A percentile compares a stretch with the other conserved stretches of the same genome.
phyloP scores from a whole-genome alignment of 2,329 filamentous ascomycete species.

The Xylariaceae sp. region DNA sequence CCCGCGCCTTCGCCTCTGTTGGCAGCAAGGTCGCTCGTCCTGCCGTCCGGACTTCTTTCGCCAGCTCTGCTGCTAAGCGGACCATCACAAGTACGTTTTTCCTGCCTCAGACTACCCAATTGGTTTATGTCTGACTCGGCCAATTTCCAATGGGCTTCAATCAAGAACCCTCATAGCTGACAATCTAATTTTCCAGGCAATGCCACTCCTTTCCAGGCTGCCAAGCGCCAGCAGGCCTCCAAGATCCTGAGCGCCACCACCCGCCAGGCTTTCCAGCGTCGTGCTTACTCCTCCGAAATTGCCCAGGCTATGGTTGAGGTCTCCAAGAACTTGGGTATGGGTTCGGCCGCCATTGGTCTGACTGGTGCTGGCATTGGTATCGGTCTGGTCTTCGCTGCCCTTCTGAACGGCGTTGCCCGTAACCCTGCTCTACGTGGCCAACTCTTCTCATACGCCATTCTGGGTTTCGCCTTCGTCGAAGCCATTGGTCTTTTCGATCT shows the following conservation, averaged over 20 bases:
- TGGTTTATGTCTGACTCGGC: conserved; percentile 4
- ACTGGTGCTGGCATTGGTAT: conserved; percentile 94
- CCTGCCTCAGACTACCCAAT: conserved; percentile 25
- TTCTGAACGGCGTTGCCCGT: conserved; percentile 87
- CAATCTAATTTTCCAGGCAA: conserved; percentile 44
- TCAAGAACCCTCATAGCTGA: conserved; percentile 17
- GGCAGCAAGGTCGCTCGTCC: conserved; percentile 79
- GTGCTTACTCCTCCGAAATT: conserved; percentile 87
- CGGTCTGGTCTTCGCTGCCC: conserved; percentile 90
- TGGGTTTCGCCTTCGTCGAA: conserved; percentile 94
- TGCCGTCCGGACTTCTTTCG: conserved; percentile 68
- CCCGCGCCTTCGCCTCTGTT: conserved; percentile 78
- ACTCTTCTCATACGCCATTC: conserved; percentile 95
- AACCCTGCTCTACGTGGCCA: conserved; percentile 94
- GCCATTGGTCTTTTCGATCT: conserved; percentile 89
- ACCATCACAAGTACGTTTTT: conserved; percentile 72
- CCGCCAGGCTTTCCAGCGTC: conserved; percentile 71
- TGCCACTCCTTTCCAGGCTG: conserved; percentile 71
- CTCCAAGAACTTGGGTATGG: conserved; percentile 91
- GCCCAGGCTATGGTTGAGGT: conserved; percentile 87
- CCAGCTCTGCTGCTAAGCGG: conserved; percentile 71
- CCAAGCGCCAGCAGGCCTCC: conserved; percentile 75
- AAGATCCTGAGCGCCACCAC: conserved; percentile 70
- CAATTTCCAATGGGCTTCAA: not conserved
- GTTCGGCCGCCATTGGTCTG: conserved; percentile 88